Base-by-base conservation (phyloP, 2,329 filamentous ascomycete species). In the Sclerotinia minor region DNA sequence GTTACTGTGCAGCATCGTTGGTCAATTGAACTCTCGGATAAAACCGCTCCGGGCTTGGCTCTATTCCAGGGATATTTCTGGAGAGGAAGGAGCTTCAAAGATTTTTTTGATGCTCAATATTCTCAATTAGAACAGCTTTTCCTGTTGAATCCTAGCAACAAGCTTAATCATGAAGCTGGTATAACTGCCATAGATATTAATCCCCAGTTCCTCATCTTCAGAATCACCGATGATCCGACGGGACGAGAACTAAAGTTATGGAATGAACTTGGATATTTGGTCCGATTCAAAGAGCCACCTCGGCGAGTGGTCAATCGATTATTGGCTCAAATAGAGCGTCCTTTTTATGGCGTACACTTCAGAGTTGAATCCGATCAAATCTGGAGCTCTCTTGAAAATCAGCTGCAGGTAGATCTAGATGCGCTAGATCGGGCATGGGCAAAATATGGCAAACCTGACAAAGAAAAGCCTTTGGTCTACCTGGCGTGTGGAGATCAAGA, bases 221-320 rank as follows among this genome's bases (percentile, higher is more conserved):
- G 76, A 60, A 69, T 79, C 57, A 79, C 75, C n/a, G 78, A 79
- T 69, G 78, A 79, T 70, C 74, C 78, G 1, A 79, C 77, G 1
- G 71, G 74, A 3, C 69, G 72, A 29, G 78, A 79, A 45, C 67
- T 79, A 9, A 72, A 69, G 3, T 67, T 78, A 17, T 79, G 78
- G 78, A 79, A 77, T 57, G 78, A 79, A 61, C 69, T 79, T 5
- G 66, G 72, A 0, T 69, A 74, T 67, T 69, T 79, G 0, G 69
- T 79, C 50, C 75, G 78, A 21, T 79, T 78, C 70, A 74, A 69
- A 41, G 72, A 75, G 15, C 71, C 70, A 9, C 72, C 75, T 5
- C 72, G 77, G 29, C 65, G 57, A n/a, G 69, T 78, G 32, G 68
- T 76, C 4, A 58, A 72, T 50, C 65, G 69, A 38, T 63, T 79